Conservation (phyloP, 257 asterid genomes). For the Lavandula angustifolia region DNA sequence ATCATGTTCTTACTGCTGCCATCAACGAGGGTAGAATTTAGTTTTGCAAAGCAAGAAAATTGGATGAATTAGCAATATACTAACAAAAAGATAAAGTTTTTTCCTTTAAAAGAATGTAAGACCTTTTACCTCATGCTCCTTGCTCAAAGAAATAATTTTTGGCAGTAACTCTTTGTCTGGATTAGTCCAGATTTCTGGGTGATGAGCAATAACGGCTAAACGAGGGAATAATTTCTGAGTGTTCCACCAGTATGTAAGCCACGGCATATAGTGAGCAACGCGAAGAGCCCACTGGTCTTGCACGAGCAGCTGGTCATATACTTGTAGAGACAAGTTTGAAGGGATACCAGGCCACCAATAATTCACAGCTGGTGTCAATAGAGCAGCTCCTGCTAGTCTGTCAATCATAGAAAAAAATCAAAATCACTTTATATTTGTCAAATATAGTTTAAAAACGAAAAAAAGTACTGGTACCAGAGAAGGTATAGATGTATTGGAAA, state of each 20-base stretch:
- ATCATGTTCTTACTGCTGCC: too few species aligned
- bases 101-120: conserved; percentile 15
- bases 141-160: conserved; percentile 26
- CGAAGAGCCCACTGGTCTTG: conserved; percentile 85
- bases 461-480: not conserved
- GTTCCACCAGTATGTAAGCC: conserved; percentile 95
- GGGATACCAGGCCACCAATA: conserved; percentile 90
- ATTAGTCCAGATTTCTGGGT: conserved; percentile 40
- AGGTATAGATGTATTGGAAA: not conserved
- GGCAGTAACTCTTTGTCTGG: conserved; percentile 63
- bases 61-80: not conserved
- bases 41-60: not conserved
- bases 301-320: conserved; percentile 40
- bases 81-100: conserved; percentile 13
- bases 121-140: conserved; percentile 39
- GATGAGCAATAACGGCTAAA: conserved; percentile 38
- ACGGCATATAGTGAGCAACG: conserved; percentile 70
- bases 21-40: not conserved
- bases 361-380: conserved; percentile 74
- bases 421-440: conserved; percentile 9
- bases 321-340: conserved; percentile 64
- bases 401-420: conserved; percentile 26
- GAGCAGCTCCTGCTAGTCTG: conserved; percentile 89
- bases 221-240: conserved; percentile 78
- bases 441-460: not conserved